These are phyloP conservation scores for Jatropha multifida DNA, from an alignment of 441 rosid species.

Conservation along the genomic window DNA sequence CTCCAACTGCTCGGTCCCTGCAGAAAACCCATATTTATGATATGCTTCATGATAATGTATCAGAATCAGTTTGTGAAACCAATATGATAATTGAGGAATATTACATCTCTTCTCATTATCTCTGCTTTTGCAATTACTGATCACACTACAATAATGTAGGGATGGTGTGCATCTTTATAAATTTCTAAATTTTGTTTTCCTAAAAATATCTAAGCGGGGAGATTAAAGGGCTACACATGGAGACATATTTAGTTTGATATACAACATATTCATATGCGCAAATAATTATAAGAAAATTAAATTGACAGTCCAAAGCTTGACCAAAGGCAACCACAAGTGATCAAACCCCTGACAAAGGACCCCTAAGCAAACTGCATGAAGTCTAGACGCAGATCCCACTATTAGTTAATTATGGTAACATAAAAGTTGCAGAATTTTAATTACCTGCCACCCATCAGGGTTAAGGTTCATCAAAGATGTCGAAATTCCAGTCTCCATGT, in stretches of 20 bases:
- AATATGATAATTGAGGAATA: neutral
- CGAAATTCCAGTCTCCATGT: slow-evolving; percentile 84
- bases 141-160: neutral
- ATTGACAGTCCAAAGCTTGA: neutral
- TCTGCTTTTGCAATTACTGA: neutral
- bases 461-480: slow-evolving; percentile 78
- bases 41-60: slow-evolving; percentile 1
- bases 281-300: neutral
- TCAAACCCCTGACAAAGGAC: neutral
- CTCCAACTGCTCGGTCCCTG: slow-evolving; percentile 80
- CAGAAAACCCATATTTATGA: neutral
- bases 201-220: neutral
- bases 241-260: neutral
- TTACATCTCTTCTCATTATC: neutral
- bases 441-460: slow-evolving; percentile 94
- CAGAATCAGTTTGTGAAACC: slow-evolving; percentile 1
- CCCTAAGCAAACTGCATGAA: neutral
- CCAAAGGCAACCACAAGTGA: neutral
- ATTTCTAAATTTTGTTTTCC: neutral
- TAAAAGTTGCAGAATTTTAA: neutral
- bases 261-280: neutral
- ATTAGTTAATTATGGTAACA: neutral
- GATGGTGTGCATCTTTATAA: neutral
- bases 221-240: neutral
- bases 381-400: neutral